Conservation (phyloP, 1,284 basidiomycete species). For the Moesziomyces parantarcticus region DNA sequence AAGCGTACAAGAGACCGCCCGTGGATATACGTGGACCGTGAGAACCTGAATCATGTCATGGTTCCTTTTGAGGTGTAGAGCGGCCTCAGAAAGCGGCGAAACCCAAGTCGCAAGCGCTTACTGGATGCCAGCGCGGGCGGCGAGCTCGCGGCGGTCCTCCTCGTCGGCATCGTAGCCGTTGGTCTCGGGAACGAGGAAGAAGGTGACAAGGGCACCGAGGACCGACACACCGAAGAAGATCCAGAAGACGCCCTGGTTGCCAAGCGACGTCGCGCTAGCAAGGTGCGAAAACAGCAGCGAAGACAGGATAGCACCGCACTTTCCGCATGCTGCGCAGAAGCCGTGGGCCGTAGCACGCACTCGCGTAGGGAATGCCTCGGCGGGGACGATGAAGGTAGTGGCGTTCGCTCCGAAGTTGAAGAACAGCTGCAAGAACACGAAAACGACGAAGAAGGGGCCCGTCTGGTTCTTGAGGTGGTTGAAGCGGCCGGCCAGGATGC, state of each 20-base stretch:
- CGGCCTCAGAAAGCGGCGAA: not conserved
- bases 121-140: constrained; percentile 45
- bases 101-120: constrained; percentile 3
- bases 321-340: constrained; percentile 70
- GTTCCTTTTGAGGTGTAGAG: not conserved
- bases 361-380: constrained; percentile 82
- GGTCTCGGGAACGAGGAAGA: constrained; percentile 59
- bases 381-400: constrained; percentile 82
- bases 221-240: constrained; percentile 64
- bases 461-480: constrained; percentile 68
- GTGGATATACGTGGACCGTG: not conserved
- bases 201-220: constrained; percentile 53
- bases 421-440: constrained; percentile 74
- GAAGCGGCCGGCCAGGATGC: constrained; percentile 65
- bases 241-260: constrained; percentile 59
- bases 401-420: constrained; percentile 77
- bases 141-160: constrained; percentile 59
- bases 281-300: constrained; percentile 66
- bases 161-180: constrained; percentile 62
- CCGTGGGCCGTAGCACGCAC: constrained; percentile 71
- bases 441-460: constrained; percentile 79
- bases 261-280: constrained; percentile 35
- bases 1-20: not conserved
- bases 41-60: not conserved
- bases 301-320: constrained; percentile 71